Evolutionary conservation across 768 basidiomycete genomes (phyloP).

Genomic region (Termitomyces sp.): DNA sequence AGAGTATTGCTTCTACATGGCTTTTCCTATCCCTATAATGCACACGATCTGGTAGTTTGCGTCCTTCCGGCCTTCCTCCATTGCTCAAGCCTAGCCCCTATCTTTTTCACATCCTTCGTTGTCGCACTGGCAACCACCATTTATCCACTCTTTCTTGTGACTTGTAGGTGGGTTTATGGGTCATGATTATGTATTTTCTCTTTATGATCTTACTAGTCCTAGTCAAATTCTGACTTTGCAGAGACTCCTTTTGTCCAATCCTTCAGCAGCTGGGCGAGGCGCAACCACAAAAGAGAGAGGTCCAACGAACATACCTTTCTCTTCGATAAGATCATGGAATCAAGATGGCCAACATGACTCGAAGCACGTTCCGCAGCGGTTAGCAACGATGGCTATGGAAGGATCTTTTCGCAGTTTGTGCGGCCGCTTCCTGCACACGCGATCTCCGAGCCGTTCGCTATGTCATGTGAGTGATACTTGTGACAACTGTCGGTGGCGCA

Average conservation of each 20-base stretch:
- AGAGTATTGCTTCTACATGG: constrained; percentile 44
- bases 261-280: background rate
- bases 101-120: constrained; percentile 70
- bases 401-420: too few species aligned
- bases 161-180: too few species aligned
- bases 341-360: background rate
- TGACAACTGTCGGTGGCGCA: constrained; percentile 52
- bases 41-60: constrained; percentile 28
- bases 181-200: constrained; percentile 54
- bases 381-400: constrained; percentile 68
- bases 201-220: constrained; percentile 46
- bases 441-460: constrained; percentile 41
- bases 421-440: constrained; percentile 24
- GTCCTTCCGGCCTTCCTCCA: constrained; percentile 34
- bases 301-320: too few species aligned
- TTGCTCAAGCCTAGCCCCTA: constrained; percentile 42
- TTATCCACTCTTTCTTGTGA: too few species aligned
- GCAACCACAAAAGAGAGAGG: too few species aligned
- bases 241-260: constrained; percentile 33
- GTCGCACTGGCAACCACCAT: too few species aligned
- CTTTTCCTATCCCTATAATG: constrained; percentile 11
- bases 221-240: constrained; percentile 51
- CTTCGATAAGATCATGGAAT: too few species aligned
- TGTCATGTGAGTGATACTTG: constrained; percentile 54
- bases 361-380: constrained; percentile 20